phyloP scores from a whole-genome alignment of 305 asterid species.

The Vinca major region DNA sequence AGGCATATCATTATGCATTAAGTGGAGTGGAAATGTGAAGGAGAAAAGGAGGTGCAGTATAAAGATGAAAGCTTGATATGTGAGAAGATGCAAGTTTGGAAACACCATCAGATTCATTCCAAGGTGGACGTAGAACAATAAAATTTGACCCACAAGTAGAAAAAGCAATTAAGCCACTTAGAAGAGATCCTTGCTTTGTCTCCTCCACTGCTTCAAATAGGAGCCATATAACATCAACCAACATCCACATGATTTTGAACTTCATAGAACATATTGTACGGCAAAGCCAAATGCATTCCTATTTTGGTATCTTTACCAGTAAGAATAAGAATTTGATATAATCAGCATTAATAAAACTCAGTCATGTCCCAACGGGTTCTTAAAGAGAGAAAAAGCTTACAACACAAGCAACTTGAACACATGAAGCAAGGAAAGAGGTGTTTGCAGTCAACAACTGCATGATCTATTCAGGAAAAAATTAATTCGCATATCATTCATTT shows the following conservation, averaged over 20 bases:
- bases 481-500: slow-evolving; percentile 23
- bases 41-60: background rate
- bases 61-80: background rate
- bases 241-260: background rate
- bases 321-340: background rate
- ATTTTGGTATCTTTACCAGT: slow-evolving; percentile 4
- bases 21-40: background rate
- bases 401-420: slow-evolving; percentile 19
- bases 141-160: background rate
- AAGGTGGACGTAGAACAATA: background rate
- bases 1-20: background rate
- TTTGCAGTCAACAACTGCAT: slow-evolving; percentile 24
- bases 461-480: slow-evolving; percentile 21
- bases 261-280: background rate
- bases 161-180: background rate
- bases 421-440: slow-evolving; percentile 17
- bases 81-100: background rate
- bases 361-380: slow-evolving; percentile 3
- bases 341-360: background rate
- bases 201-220: background rate
- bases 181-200: background rate
- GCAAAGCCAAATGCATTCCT: slow-evolving; percentile 3
- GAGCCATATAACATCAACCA: background rate
- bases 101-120: too few relatives aligned
- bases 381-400: slow-evolving; percentile 18